Evolutionary conservation across 139 green algal genomes (phyloP).

Genomic region (Chlamydomonas incerta): DNA sequence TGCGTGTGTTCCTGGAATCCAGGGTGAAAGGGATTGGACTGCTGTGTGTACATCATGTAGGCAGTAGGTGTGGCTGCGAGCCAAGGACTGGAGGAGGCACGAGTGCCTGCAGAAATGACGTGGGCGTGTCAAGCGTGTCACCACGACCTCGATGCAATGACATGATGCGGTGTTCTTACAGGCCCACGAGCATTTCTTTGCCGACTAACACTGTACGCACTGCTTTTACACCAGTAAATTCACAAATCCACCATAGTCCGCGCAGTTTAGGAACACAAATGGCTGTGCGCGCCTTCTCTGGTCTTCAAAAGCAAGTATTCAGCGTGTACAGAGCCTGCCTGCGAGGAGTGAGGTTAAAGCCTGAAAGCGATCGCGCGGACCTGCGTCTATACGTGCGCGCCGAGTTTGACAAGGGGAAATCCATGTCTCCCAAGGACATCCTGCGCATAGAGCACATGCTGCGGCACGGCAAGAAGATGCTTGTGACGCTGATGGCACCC

Average conservation of each 20-base stretch:
- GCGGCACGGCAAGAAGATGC: neutral
- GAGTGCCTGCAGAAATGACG: too few relatives aligned
- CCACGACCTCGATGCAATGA: too few relatives aligned
- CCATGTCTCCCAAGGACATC: neutral
- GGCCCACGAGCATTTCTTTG: neutral
- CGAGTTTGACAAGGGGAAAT: neutral
- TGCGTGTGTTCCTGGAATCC: neutral
- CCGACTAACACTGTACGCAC: neutral
- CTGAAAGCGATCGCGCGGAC: neutral
- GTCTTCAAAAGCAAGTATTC: slow-evolving; percentile 3
- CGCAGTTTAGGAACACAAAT: neutral
- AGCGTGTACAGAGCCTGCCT: slow-evolving; percentile 2
- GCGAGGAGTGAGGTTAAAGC: neutral
- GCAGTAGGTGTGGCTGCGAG: too few relatives aligned
- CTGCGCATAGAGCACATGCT: slow-evolving; percentile 24
- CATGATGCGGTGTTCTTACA: too few relatives aligned
- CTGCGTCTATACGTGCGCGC: neutral
- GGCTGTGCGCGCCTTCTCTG: neutral
- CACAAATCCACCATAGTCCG: neutral
- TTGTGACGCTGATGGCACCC: neutral
- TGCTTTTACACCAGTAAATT: too few relatives aligned
- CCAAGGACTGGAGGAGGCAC: too few relatives aligned
- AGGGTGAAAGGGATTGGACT: too few relatives aligned
- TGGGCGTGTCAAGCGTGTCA: too few relatives aligned
- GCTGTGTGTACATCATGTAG: neutral